phyloP scores from a whole-genome alignment of 225 moss, liverwort and hornwort species.

The Pseudisothecium myosuroides region DNA sequence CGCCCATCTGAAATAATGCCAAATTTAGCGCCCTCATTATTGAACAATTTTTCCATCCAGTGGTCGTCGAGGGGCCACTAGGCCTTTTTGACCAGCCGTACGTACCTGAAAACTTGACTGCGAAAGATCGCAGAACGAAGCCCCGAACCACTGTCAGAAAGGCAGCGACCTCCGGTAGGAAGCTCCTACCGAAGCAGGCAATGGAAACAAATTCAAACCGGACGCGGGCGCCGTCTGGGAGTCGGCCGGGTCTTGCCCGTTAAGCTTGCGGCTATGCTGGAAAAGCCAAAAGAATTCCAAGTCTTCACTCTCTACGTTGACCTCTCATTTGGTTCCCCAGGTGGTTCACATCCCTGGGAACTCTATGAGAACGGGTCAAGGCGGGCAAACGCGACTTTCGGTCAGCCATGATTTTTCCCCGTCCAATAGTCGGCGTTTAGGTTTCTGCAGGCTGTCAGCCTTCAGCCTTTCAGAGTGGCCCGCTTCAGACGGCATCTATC shows the following conservation, averaged over 20 bases:
- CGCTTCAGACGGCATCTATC: background rate
- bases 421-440: background rate
- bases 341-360: background rate
- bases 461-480: background rate
- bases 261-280: background rate
- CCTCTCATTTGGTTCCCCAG: background rate
- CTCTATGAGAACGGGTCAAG: constrained; percentile 1
- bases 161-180: background rate
- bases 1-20: background rate
- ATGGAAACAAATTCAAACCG: too few relatives aligned
- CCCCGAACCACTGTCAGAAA: too few relatives aligned
- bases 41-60: background rate
- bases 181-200: background rate
- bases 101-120: background rate
- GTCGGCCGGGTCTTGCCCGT: background rate
- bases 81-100: constrained; percentile 14
- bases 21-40: background rate
- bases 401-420: background rate
- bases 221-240: background rate
- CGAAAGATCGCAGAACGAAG: background rate
- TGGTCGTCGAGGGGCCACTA: background rate
- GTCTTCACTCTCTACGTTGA: constrained; percentile 7
- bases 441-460: background rate
- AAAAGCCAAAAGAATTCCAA: background rate
- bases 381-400: background rate